Evolutionary conservation across 2,329 filamentous ascomycete species (phyloP), one percentile per base, ranked within the genome.

Genomic region (Colletotrichum cuscutae): DNA sequence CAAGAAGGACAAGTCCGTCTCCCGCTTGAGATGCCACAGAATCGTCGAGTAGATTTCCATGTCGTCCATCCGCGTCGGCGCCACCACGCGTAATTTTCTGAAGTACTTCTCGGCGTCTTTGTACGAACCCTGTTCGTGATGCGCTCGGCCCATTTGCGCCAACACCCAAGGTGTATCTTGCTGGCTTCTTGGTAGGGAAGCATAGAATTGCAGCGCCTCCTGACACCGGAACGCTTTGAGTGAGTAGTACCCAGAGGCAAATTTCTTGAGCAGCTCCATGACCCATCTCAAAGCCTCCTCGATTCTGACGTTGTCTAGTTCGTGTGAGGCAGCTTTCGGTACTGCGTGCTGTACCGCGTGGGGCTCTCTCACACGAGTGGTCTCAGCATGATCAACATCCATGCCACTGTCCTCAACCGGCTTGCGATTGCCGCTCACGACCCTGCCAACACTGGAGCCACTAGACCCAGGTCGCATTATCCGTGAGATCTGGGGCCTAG

Each of bases 21-120:
- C 96, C 75, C 94, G 92, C 82, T 97, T 98, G 74, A 98, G 85
- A 81, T 98, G 95, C 97, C 97, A 99, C n/a, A 99, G 88, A n/a
- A 97, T 93, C 0, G 97, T 99, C 15, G 96, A 98, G 83, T 98
- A 99, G 46, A 98, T 92, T 80, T 99, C 97, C 95, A 98, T 98
- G 79, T 98, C 95, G 79, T 97, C 93, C 57, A 97, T 87, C 4
- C 94, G 91, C 1, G 94, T 94, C 1, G 96, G 96, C 13, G 94
- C 92, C 76, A 97, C 87, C 37, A 92, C 89, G 63, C 95, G 92
- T 76, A 99, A 90, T 68, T 92, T 91, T 71, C 91, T 88, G 81
- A 98, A 99, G 78, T 92, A 93, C 75, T 93, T 94, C 80, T 98
- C 96, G 3, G 97, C 95, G 75, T 98, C 94, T 2, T 87, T 86